Evolutionary conservation across 2,329 filamentous ascomycete genomes (phyloP), one percentile per base, ranked within the genome.

Genomic region (Ophiostoma ips): DNA sequence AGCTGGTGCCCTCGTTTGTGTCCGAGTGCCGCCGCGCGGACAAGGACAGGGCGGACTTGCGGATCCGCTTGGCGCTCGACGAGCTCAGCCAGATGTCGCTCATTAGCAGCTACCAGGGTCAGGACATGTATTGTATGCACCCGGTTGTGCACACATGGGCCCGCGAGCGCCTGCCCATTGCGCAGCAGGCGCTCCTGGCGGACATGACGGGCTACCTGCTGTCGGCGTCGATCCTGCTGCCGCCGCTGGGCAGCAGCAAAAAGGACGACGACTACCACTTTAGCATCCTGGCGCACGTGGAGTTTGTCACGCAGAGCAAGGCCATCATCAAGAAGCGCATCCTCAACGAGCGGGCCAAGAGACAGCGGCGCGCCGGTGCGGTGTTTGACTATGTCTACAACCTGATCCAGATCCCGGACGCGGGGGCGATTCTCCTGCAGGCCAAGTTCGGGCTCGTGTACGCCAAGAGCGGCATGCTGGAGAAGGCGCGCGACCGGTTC

Each of bases 61-160:
- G 46, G 18, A 48, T 48, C 46, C 5, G 18, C 34, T 9, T 3
- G 18, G 46, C 46, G 2, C 24, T 48, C 15, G 30, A 36, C 13
- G 46, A 48, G 35, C 21, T 48, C n/a, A 16, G 16, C 12, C 46
- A 48, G 46, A 48, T 48, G 46, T 36, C 46, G 21, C 34, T 48
- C 7, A 35, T 48, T 7, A 16, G 21, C n/a, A 18, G 37, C 16
- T 38, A 48, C 46, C 10, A 38, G 18, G 28, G 16, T 0, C 21
- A 48, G 21, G 35, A 38, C 35, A 48, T 21, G 9, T 48, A 48
- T 18, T 48, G 38, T 31, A 48, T 48, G 46, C 46, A 48, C 24
- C 46, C 46, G 34, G n/a, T 48, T 3, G 46, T 48, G 34, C 46
- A 48, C 21, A 36, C 34, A 8, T 48, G 46, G 46, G 46, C 46